A percentile compares a stretch with the other conserved stretches of the same genome.
phyloP scores from a whole-genome alignment of 352 stramenopile genomes.

The Globisporangium alternatum region DNA sequence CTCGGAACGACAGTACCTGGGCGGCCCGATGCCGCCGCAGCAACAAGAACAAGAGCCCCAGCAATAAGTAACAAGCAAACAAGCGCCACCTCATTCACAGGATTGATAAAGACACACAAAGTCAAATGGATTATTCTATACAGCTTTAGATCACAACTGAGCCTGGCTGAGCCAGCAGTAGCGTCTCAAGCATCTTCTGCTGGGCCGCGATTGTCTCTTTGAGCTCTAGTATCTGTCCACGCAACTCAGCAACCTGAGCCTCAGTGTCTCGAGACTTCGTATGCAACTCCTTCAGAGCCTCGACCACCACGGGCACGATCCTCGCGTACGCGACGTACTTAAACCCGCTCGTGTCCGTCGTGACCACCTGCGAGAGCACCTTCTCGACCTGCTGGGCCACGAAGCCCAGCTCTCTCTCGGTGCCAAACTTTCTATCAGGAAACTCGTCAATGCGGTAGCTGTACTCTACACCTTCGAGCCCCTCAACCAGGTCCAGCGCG shows the following conservation, averaged over 20 bases:
- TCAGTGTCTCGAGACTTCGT: conserved; percentile 19
- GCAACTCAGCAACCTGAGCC: conserved; percentile 13
- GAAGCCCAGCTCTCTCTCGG: conserved; percentile 72
- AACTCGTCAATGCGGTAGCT: conserved; percentile 43
- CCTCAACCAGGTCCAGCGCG: conserved; percentile 38
- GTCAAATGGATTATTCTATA: background rate
- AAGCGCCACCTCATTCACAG: background rate
- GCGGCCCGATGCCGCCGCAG: conserved; percentile 23
- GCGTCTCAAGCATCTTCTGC: background rate
- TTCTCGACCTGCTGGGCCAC: conserved; percentile 86
- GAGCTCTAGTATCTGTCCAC: background rate
- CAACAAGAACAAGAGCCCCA: background rate
- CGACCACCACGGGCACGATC: conserved; percentile 75
- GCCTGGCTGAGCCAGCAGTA: background rate
- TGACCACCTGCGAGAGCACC: conserved; percentile 81
- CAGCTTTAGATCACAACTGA: background rate
- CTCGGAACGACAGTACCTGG: conserved; percentile 62
- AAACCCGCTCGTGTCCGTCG: conserved; percentile 60
- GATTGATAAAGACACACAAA: conserved; percentile 7
- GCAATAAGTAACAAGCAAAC: background rate
- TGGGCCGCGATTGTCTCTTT: conserved; percentile 7
- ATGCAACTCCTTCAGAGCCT: conserved; percentile 63
- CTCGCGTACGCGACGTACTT: conserved; percentile 88
- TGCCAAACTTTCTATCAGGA: conserved; percentile 37
- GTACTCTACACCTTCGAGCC: conserved; percentile 74